Conservation (phyloP, 768 basidiomycete genomes). For the Suillus occidentalis region DNA sequence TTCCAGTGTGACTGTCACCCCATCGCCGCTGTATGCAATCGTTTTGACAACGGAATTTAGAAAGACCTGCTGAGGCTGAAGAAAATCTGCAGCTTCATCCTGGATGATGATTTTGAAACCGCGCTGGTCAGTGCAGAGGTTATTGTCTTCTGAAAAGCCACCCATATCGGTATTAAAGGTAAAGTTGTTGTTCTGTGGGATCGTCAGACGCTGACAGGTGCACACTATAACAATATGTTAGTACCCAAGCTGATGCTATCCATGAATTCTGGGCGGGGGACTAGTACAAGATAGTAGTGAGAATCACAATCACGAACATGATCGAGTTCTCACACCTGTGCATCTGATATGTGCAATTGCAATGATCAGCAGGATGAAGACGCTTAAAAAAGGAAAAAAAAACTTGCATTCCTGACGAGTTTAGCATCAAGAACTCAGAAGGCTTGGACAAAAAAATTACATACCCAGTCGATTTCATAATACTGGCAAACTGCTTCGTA, state of each 20-base stretch:
- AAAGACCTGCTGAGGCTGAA: slow-evolving; percentile 45
- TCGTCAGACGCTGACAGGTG: slow-evolving; percentile 5
- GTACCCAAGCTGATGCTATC: slow-evolving; percentile 63
- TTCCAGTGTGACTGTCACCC: slow-evolving; percentile 48
- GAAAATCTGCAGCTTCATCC: slow-evolving; percentile 55
- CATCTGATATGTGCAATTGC: slow-evolving; percentile 13
- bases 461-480: slow-evolving; percentile 44
- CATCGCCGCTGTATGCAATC: slow-evolving; percentile 45
- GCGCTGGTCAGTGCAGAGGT: slow-evolving; percentile 57
- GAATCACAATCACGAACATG: neutral
- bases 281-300: slow-evolving; percentile 47
- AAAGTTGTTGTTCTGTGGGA: slow-evolving; percentile 58
- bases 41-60: slow-evolving; percentile 51
- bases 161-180: slow-evolving; percentile 51
- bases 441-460: neutral
- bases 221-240: slow-evolving; percentile 4
- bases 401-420: slow-evolving; percentile 30
- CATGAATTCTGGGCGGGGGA: slow-evolving; percentile 64
- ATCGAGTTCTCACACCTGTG: slow-evolving; percentile 22
- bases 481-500: slow-evolving; percentile 59
- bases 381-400: neutral
- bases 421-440: slow-evolving; percentile 5
- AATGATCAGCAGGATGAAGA: slow-evolving; percentile 4
- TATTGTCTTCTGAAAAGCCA: slow-evolving; percentile 57
- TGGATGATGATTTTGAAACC: slow-evolving; percentile 61